These are phyloP conservation scores for Dendrobium huoshanense DNA, from an alignment of 106 monocot genomes.

Conservation along the genomic window DNA sequence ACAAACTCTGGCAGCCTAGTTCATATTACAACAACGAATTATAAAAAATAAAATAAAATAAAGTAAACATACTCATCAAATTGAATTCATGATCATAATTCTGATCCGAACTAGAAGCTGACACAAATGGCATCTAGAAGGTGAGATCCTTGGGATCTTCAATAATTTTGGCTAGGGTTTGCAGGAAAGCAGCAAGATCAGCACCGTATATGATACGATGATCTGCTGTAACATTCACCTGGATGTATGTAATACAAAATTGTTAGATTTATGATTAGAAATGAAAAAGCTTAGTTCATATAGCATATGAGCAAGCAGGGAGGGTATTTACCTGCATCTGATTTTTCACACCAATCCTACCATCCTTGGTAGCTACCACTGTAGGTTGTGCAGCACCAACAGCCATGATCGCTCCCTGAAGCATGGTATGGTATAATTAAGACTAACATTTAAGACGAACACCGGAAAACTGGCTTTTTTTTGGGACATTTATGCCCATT, in stretches of 20 bases:
- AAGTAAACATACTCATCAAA: not conserved
- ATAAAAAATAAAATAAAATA: not conserved
- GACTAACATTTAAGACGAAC: not conserved
- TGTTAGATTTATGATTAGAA: slow-evolving; percentile 3
- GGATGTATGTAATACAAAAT: not conserved
- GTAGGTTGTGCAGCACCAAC: slow-evolving; percentile 76
- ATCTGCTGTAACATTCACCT: slow-evolving; percentile 92
- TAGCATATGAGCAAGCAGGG: not conserved
- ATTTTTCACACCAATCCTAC: slow-evolving; percentile 65
- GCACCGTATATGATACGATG: slow-evolving; percentile 82
- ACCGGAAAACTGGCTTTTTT: not conserved
- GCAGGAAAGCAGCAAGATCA: slow-evolving; percentile 78
- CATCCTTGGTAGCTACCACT: slow-evolving; percentile 66
- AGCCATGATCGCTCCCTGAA: slow-evolving; percentile 91
- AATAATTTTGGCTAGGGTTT: slow-evolving; percentile 65
- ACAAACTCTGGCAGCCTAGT: too few relatives aligned
- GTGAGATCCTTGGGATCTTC: slow-evolving; percentile 85
- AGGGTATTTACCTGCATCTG: slow-evolving; percentile 83
- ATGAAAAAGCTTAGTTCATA: not conserved
- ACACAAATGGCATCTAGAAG: slow-evolving; percentile 15
- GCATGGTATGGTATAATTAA: not conserved
- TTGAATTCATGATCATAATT: not conserved
- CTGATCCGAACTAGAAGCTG: not conserved
- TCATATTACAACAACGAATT: too few relatives aligned
- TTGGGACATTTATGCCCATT: too few relatives aligned